Conservation (phyloP, 1,284 basidiomycete genomes). For the Irpex sp. region DNA sequence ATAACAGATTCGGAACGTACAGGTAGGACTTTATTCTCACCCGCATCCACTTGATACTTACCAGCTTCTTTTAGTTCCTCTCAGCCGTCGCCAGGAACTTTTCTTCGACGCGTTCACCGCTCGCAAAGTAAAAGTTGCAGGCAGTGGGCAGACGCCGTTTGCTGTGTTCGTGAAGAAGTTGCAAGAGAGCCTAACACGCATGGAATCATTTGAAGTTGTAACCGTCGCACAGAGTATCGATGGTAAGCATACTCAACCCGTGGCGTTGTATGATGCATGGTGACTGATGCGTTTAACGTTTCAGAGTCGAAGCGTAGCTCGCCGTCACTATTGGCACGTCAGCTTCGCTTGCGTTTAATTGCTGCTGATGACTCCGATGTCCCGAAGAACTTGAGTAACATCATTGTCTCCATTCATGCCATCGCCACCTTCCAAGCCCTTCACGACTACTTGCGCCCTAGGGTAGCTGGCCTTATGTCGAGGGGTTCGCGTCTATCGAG, state of each 20-base stretch:
- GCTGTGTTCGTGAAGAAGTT: constrained; percentile 88
- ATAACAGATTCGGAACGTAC: constrained; percentile 64
- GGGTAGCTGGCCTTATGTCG: constrained; percentile 74
- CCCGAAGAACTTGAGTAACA: constrained; percentile 80
- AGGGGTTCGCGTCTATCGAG: constrained; percentile 74
- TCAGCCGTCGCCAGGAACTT: constrained; percentile 63
- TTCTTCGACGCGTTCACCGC: constrained; percentile 73
- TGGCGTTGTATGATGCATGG: too few relatives aligned
- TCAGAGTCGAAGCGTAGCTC: constrained; percentile 83
- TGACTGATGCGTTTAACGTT: background rate
- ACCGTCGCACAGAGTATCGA: constrained; percentile 78
- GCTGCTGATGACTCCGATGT: constrained; percentile 86
- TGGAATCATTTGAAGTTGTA: constrained; percentile 93
- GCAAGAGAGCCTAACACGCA: constrained; percentile 88
- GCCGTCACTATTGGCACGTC: constrained; percentile 82
- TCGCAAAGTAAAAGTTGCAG: constrained; percentile 43
- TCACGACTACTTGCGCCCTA: constrained; percentile 90
- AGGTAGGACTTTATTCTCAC: constrained; percentile 35
- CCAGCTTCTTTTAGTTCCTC: constrained; percentile 39
- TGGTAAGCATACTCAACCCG: constrained; percentile 38
- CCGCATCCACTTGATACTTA: background rate
- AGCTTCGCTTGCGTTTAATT: constrained; percentile 83
- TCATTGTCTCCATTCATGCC: constrained; percentile 94
- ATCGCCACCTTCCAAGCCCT: constrained; percentile 95
- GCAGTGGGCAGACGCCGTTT: constrained; percentile 58